Base-by-base conservation (phyloP, 2,329 filamentous ascomycete genomes). In the Trichoderma atrobrunneum region DNA sequence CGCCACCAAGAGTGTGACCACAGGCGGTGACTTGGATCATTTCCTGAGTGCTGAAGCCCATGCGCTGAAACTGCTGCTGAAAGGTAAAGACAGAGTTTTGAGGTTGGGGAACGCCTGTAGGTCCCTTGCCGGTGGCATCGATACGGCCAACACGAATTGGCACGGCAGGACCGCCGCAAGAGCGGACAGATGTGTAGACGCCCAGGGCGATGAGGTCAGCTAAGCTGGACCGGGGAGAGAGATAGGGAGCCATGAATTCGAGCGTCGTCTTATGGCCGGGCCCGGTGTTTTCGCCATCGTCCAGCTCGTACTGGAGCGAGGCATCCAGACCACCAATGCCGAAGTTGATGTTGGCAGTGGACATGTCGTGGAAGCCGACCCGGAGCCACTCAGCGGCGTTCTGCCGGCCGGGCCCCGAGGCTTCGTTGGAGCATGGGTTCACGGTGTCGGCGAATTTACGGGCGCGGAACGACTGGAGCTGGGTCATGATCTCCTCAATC, bases 341-440 rank as follows among this genome's bases (percentile, higher is more conserved):
- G 34, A 80, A 82, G 73, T 80, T 84, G 14, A 81, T 78, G 75
- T 87, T 88, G 34, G 83, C 85, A 3, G 87, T 88, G 5, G 87
- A 82, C 85, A 90, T 88, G 77, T 90, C 89, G 79, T 90, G 89
- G 73, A 91, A 90, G 28, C 85, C 88, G 3, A 87, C 85, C 36
- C 88, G 84, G 56, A 91, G 79, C 88, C 88, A 91, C 78, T 90
- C 88, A 7, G 88, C 88, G 7, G 89, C 87, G 59, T 87, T 88
- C 48, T 87, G 83, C 62, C 88, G 86, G 60, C 88, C 89, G 2
- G 85, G 82, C 0, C 86, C 87, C 1, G 85, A 84, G 24, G 85
- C 84, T 72, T 87, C 84, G 73, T 83, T 87, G 57, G 82, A 82
- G 79, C 89, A 91, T 7, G 88, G 89, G 39, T 84, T 87, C 70